Evolutionary conservation across 1,139 yeast genomes (phyloP).

Genomic region (Hansenula anomala): DNA sequence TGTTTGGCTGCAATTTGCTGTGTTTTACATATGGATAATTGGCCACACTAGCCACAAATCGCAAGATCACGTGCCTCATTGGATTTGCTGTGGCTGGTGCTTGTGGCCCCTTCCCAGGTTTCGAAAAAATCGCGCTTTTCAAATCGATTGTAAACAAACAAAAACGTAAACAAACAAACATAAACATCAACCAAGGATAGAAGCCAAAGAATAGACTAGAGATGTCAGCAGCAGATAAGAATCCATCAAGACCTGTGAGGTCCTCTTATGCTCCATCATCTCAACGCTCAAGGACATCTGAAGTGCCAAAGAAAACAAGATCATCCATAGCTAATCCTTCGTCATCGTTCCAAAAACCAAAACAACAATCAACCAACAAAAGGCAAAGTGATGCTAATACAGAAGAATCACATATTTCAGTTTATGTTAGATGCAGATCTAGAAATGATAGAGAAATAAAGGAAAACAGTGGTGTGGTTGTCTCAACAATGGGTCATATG

Average conservation of each 20-base stretch:
- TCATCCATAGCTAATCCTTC: not conserved
- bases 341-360: conserved; percentile 2
- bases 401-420: conserved; percentile 51
- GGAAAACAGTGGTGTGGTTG: conserved; percentile 64
- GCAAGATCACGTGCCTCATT: too few species aligned
- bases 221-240: not conserved
- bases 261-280: not conserved
- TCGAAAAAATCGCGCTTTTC: too few species aligned
- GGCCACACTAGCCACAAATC: conserved; percentile 1
- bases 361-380: conserved; percentile 11
- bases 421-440: conserved; percentile 78
- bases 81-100: not conserved
- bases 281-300: not conserved
- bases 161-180: not conserved
- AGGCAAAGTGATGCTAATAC: conserved; percentile 8
- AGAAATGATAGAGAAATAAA: conserved; percentile 61
- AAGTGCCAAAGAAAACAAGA: not conserved
- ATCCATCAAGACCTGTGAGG: not conserved
- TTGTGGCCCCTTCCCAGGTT: too few species aligned
- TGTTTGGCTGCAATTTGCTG: not conserved
- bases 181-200: not conserved
- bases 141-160: too few species aligned
- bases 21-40: not conserved
- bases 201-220: too few species aligned
- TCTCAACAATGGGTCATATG: conserved; percentile 31